phyloP scores from a whole-genome alignment of 2,329 filamentous ascomycete species.

The Pseudogymnoascus sp. region DNA sequence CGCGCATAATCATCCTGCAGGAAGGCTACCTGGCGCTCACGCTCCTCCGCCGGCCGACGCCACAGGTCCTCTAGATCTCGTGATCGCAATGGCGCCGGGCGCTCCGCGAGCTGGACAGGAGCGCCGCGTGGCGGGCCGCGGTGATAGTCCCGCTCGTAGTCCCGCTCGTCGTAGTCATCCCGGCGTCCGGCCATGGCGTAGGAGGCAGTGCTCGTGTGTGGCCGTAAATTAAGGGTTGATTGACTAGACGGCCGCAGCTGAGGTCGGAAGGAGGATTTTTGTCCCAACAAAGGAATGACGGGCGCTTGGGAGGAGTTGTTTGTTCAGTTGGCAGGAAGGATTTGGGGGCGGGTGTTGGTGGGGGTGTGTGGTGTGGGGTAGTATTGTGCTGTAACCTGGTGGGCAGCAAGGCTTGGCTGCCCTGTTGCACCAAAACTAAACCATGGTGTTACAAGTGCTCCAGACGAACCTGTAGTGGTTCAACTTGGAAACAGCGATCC shows the following conservation, averaged over 20 bases:
- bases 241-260: background rate
- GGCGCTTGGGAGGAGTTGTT: background rate
- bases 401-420: conserved; percentile 4
- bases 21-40: conserved; percentile 1
- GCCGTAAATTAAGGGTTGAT: background rate
- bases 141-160: background rate
- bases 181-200: background rate
- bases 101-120: background rate
- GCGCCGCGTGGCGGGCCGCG: background rate
- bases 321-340: background rate
- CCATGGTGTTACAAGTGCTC: background rate
- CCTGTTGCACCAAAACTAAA: background rate
- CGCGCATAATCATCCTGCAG: conserved; percentile 6
- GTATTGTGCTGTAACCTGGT: conserved; percentile 2
- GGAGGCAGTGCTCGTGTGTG: background rate
- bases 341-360: background rate
- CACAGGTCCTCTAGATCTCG: background rate
- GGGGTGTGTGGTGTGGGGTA: conserved; percentile 3
- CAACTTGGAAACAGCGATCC: background rate
- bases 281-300: background rate
- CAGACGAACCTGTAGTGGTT: background rate
- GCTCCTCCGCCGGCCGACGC: background rate
- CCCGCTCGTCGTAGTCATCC: background rate
- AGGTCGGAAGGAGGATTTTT: background rate
- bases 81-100: background rate